Percentiles rank a stretch among this genome's conserved stretches.
Conservation (phyloP, 352 stramenopile species). For the Pythium vanterpoolii region DNA sequence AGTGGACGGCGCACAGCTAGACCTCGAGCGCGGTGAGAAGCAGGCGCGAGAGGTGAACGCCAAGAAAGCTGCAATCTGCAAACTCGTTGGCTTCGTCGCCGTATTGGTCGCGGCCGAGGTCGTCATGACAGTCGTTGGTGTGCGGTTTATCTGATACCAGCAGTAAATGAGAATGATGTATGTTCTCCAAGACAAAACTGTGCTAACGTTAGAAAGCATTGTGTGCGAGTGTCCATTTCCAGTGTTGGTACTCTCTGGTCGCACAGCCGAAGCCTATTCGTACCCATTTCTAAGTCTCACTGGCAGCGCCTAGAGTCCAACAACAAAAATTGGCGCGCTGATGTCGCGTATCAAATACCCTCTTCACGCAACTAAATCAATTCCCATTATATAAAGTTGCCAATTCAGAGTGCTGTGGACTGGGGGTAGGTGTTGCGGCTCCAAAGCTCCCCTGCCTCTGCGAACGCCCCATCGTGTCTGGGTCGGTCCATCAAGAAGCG, state of each 20-base stretch:
- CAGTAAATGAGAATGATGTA: not conserved
- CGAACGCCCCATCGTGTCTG: slow-evolving; percentile 14
- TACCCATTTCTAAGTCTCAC: not conserved
- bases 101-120: slow-evolving; percentile 43
- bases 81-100: slow-evolving; percentile 69
- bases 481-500: slow-evolving; percentile 3
- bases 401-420: not conserved
- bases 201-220: too few species aligned
- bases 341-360: not conserved
- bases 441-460: not conserved
- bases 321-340: not conserved
- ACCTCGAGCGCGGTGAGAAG: slow-evolving; percentile 58
- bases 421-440: slow-evolving; percentile 5
- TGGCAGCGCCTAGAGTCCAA: not conserved
- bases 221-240: too few species aligned
- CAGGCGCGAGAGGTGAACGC: slow-evolving; percentile 63
- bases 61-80: slow-evolving; percentile 73
- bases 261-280: not conserved
- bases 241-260: too few species aligned
- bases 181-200: too few species aligned
- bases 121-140: slow-evolving; percentile 13
- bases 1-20: slow-evolving; percentile 60
- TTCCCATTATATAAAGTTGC: not conserved
- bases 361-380: not conserved
- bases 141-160: slow-evolving; percentile 7